phyloP scores from a whole-genome alignment of 164 flowering plant species.

The Vitis riparia region DNA sequence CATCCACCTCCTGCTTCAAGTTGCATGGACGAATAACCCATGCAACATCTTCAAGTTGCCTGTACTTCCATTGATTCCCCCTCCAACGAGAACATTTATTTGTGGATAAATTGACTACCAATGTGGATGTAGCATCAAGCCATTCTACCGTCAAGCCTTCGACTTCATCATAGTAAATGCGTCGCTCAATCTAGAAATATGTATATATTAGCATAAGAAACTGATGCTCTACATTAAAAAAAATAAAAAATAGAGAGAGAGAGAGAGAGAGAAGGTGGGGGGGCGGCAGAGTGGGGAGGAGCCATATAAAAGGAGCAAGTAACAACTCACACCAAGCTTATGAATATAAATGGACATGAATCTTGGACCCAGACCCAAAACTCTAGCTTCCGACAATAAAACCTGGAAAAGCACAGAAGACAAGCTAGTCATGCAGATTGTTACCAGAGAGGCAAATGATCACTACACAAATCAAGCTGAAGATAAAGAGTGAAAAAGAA shows the following conservation, averaged over 20 bases:
- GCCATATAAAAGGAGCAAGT: neutral
- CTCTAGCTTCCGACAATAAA: constrained; percentile 74
- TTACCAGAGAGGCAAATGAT: neutral
- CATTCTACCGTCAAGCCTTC: constrained; percentile 76
- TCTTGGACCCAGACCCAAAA: constrained; percentile 87
- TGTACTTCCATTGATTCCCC: constrained; percentile 42
- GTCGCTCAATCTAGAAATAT: constrained; percentile 70
- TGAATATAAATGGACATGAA: constrained; percentile 85
- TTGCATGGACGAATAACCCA: constrained; percentile 50
- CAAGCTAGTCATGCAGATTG: neutral
- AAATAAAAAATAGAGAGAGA: neutral
- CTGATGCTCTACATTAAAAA: neutral
- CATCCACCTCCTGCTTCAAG: constrained; percentile 10
- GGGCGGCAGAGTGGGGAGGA: no score
- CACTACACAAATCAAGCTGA: neutral
- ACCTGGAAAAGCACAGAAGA: constrained; percentile 44
- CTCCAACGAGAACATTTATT: constrained; percentile 37
- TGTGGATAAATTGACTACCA: constrained; percentile 52
- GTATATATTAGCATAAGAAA: constrained; percentile 4
- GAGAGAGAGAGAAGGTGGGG: neutral
- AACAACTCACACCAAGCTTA: constrained; percentile 67
- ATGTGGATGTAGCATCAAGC: constrained; percentile 81
- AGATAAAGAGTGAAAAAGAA: neutral
- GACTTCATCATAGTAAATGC: constrained; percentile 89
- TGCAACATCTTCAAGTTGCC: constrained; percentile 68